Percentiles rank a stretch among this genome's conserved stretches.
phyloP scores from a whole-genome alignment of 192 early-diverging fungal genomes.

The Chytriomyces confervae region DNA sequence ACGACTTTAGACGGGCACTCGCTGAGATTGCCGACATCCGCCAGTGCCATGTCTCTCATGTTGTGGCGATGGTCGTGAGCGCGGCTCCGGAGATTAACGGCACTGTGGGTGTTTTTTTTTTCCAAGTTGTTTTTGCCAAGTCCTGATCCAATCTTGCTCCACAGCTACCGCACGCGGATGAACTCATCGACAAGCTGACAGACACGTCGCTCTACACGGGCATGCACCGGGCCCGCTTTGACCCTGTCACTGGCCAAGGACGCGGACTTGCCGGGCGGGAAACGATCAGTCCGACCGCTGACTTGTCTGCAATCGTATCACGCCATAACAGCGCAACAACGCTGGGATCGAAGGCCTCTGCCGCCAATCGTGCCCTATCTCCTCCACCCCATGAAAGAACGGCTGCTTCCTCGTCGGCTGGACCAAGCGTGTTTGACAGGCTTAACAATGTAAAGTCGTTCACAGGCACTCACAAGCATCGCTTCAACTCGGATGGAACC shows the following conservation, averaged over 20 bases:
- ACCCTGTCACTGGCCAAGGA: conserved; percentile 31
- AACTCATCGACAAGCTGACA: conserved; percentile 45
- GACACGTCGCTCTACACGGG: conserved; percentile 56
- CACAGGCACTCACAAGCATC: conserved; percentile 45
- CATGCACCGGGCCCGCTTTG: conserved; percentile 61
- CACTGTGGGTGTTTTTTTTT: conserved; percentile 36
- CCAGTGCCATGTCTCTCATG: conserved; percentile 24
- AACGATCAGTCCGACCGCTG: conserved; percentile 19
- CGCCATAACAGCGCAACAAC: conserved; percentile 29
- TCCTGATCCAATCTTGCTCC: not conserved
- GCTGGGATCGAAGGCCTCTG: not conserved
- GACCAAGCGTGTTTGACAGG: conserved; percentile 28
- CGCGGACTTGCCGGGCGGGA: conserved; percentile 25
- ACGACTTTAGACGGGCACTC: conserved; percentile 47
- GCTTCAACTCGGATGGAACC: conserved; percentile 49
- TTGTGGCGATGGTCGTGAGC: conserved; percentile 24
- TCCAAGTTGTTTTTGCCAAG: not conserved
- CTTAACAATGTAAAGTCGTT: conserved; percentile 25
- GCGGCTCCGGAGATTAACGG: conserved; percentile 31
- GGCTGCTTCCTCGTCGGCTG: not conserved
- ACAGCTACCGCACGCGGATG: conserved; percentile 43
- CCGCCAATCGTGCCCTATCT: not conserved
- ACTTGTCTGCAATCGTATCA: conserved; percentile 30
- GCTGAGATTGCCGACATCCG: conserved; percentile 49
- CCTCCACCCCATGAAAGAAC: not conserved